Conservation (phyloP, 2,329 filamentous ascomycete genomes). For the Chrysoporthe austroafricana region DNA sequence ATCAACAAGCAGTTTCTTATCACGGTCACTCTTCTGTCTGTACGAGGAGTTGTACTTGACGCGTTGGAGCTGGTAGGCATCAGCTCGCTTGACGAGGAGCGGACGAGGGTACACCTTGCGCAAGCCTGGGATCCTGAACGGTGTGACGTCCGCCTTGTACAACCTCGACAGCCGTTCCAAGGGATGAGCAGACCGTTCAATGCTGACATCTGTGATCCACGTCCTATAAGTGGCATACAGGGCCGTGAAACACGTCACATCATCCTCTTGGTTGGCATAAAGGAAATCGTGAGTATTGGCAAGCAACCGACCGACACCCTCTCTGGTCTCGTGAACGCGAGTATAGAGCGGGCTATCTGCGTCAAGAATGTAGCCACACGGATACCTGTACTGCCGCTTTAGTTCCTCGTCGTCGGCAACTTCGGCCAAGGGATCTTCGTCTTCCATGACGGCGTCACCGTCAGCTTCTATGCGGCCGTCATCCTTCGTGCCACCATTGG, state of each 20-base stretch:
- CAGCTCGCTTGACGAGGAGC: conserved; percentile 87
- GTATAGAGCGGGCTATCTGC: conserved; percentile 67
- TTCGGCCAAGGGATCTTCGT: conserved; percentile 60
- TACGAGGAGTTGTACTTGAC: conserved; percentile 91
- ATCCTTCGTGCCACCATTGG: conserved; percentile 49
- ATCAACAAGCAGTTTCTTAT: conserved; percentile 82
- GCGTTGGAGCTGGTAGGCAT: conserved; percentile 93
- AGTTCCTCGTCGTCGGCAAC: conserved; percentile 80
- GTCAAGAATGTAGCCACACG: conserved; percentile 81
- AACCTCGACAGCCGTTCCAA: conserved; percentile 85
- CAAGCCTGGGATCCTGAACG: conserved; percentile 92
- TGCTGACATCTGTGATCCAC: conserved; percentile 97
- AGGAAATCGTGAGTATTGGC: conserved; percentile 86
- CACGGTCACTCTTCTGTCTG: conserved; percentile 85
- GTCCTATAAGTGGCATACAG: conserved; percentile 90
- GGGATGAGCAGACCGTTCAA: conserved; percentile 92
- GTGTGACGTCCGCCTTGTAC: conserved; percentile 82
- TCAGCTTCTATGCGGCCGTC: conserved; percentile 59
- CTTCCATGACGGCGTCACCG: conserved; percentile 48
- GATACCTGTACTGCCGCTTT: conserved; percentile 84
- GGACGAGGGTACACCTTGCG: conserved; percentile 92
- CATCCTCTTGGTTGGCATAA: conserved; percentile 83
- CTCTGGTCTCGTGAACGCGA: conserved; percentile 78
- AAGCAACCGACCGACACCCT: conserved; percentile 77
- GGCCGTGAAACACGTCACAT: conserved; percentile 92